Evolutionary conservation across 1,139 yeast genomes (phyloP), one percentile per base, ranked within the genome.

Genomic region (Groenewaldozyma sp.): DNA sequence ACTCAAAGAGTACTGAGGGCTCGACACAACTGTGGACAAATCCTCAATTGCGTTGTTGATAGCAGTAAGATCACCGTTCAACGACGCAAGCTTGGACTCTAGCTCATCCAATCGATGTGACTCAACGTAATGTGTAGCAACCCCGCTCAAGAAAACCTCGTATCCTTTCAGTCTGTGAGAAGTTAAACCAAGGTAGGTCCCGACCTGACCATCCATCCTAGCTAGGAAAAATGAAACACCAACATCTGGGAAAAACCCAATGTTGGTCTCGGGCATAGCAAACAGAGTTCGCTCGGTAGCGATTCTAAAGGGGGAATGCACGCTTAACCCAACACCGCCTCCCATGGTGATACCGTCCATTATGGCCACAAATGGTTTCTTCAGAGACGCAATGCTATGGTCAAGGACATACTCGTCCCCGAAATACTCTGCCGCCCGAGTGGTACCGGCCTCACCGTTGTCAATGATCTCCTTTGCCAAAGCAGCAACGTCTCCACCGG

Each of bases 231-330:
- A 88, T 4, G 94, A 78, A 31, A 94, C 81, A 33, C 97, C 98
- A 7, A 91, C 97, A 59, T 91, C 99, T 7, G 95, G 95, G 67
- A 84, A 83, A 60, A 88, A 86, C 0, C 99, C 99, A 59, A 93
- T 91, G 53, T 84, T 91, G 71, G 93, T 82, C 62, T 91, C 98
- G 4, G 98, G 98, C 98, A 91, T 93, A 45, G 97, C 95, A 64
- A 88, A 74, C 56, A 79, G 73, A 16, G 97, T 88, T 54, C 74
- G 74, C 55, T 91, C 97, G 28, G 95, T 84, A 10, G 93, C 94
- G 36, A 91, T 69, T 57, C 98, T 75, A 69, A 88, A 88, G 2
- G 96, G 94, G n/a, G 88, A 82, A 62, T 93, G 97, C 33, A 84
- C 80, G 0, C 91, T 72, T 41, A 91, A 67, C 3, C 98, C 98